Evolutionary conservation across 306 rosid species (phyloP).

Genomic region (Begonia loranthoides): DNA sequence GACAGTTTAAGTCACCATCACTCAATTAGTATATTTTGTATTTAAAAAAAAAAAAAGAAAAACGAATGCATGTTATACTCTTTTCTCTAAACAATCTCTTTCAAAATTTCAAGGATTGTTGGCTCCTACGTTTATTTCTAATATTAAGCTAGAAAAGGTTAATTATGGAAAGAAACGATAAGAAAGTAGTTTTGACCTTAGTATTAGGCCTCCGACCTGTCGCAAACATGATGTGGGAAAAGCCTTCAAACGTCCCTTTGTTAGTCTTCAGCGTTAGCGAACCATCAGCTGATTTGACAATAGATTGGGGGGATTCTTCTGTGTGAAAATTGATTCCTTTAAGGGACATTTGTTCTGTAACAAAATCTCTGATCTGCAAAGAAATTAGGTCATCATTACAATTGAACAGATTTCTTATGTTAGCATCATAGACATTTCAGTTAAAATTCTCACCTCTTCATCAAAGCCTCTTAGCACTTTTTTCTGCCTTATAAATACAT

Average conservation of each 20-base stretch:
- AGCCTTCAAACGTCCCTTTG: conserved; percentile 72
- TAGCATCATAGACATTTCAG: background rate
- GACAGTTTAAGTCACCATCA: conserved; percentile 13
- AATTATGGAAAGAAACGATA: background rate
- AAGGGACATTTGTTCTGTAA: conserved; percentile 70
- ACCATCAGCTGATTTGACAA: conserved; percentile 63
- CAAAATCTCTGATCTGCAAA: conserved; percentile 78
- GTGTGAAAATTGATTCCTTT: conserved; percentile 78
- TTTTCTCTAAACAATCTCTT: too few relatives aligned
- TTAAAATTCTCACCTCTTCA: conserved; percentile 58
- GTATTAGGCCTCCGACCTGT: conserved; percentile 95
- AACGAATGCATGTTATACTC: too few relatives aligned
- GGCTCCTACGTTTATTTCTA: too few relatives aligned
- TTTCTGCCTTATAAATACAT: conserved; percentile 78
- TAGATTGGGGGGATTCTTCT: conserved; percentile 78
- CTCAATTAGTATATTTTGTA: conserved; percentile 4
- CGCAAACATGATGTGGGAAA: conserved; percentile 92
- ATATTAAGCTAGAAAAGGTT: background rate
- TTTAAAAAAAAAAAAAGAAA: too few relatives aligned
- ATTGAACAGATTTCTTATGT: too few relatives aligned
- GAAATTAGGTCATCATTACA: background rate
- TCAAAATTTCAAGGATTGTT: too few relatives aligned
- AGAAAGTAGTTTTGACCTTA: conserved; percentile 26
- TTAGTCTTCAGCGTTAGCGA: conserved; percentile 78
- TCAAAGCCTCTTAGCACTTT: conserved; percentile 91